Conservation (phyloP, 805 yeast genomes). For the Candida sanyiensis region DNA sequence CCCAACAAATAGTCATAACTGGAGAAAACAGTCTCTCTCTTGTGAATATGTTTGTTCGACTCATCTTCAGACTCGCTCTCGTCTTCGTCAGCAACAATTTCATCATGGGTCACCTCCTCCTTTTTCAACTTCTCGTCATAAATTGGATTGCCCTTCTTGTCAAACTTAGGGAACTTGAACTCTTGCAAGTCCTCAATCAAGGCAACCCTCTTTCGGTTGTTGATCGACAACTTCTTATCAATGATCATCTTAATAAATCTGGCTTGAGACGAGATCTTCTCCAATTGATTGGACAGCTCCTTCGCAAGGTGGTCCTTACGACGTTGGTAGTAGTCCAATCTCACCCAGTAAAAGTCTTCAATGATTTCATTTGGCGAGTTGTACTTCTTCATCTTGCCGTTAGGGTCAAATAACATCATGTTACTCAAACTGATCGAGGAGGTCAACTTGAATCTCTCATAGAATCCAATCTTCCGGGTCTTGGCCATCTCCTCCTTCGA, state of each 20-base stretch:
- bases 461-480: conserved; percentile 65
- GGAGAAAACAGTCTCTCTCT: conserved; percentile 47
- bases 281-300: conserved; percentile 67
- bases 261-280: conserved; percentile 75
- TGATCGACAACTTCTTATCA: conserved; percentile 61
- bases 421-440: conserved; percentile 67
- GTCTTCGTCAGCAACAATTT: conserved; percentile 34
- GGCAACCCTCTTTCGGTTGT: conserved; percentile 64
- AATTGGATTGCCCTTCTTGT: conserved; percentile 61
- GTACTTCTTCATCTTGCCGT: conserved; percentile 81
- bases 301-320: conserved; percentile 77
- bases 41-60: conserved; percentile 31
- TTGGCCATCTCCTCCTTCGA: conserved; percentile 79
- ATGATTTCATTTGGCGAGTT: conserved; percentile 71
- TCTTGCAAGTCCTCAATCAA: conserved; percentile 58
- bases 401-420: conserved; percentile 94
- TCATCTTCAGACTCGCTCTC: conserved; percentile 36
- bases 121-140: conserved; percentile 33
- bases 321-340: conserved; percentile 85
- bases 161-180: conserved; percentile 70
- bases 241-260: conserved; percentile 87
- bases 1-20: conserved; percentile 84
- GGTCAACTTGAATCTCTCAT: conserved; percentile 76
- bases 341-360: conserved; percentile 75
- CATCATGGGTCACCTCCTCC: conserved; percentile 30